Conservation (phyloP, 75 land plant species). For the Larix kaempferi region DNA sequence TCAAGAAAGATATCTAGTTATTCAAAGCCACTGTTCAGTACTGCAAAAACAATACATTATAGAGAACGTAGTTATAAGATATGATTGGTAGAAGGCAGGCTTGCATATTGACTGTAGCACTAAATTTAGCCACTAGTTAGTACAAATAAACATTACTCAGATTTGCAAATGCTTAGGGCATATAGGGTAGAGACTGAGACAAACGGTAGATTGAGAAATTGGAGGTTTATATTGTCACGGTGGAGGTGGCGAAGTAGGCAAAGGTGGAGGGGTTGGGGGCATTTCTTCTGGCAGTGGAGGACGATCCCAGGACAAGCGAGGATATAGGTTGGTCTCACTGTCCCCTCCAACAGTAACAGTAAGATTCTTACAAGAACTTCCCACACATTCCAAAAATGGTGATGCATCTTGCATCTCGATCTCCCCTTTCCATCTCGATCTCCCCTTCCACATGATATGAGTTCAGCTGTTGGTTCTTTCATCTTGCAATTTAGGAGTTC, state of each 20-base stretch:
- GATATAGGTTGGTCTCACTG: slow-evolving; percentile 8
- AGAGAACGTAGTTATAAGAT: too few species aligned
- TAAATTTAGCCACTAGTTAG: too few species aligned
- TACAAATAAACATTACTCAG: too few species aligned
- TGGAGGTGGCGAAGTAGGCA: slow-evolving; percentile 30
- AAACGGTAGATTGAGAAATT: not conserved
- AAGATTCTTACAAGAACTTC: not conserved
- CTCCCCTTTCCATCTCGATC: slow-evolving; percentile 97
- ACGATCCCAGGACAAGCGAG: slow-evolving; percentile 5
- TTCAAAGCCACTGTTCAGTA: too few species aligned
- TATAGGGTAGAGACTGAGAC: slow-evolving; percentile 1
- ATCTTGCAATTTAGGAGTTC: slow-evolving; percentile 4
- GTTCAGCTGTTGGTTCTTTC: slow-evolving; percentile 6
- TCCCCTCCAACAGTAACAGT: slow-evolving; percentile 10
- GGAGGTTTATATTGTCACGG: slow-evolving; percentile 6
- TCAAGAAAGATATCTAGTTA: too few species aligned
- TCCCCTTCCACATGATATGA: slow-evolving; percentile 94
- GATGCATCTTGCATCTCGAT: too few species aligned
- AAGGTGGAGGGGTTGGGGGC: slow-evolving; percentile 65
- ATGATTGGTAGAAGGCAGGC: too few species aligned
- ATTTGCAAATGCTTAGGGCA: not conserved
- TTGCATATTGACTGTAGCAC: too few species aligned
- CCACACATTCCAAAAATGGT: too few species aligned
- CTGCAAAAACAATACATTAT: too few species aligned
- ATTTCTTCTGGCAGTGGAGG: slow-evolving; percentile 59